phyloP scores from a whole-genome alignment of 257 asterid genomes.

The Jacaranda copaia region DNA sequence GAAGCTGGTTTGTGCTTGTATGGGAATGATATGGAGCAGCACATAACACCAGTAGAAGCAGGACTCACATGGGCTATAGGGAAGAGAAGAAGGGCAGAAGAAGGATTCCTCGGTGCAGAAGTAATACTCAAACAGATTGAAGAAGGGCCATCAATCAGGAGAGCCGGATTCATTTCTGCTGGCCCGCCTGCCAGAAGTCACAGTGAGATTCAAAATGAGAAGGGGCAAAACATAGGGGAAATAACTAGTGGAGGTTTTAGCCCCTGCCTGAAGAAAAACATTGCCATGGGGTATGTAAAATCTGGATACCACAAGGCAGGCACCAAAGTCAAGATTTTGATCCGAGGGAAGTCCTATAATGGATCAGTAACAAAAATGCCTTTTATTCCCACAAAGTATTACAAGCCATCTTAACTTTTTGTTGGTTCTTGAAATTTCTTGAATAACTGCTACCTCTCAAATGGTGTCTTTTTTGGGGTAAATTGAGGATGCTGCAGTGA shows the following conservation, averaged over 20 bases:
- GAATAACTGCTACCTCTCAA: background rate
- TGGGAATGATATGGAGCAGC: slow-evolving; percentile 84
- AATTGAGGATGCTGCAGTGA: background rate
- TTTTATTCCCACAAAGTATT: background rate
- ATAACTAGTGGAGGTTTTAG: slow-evolving; percentile 86
- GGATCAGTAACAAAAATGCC: slow-evolving; percentile 66
- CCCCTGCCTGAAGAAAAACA: slow-evolving; percentile 81
- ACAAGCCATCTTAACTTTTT: background rate
- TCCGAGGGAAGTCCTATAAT: slow-evolving; percentile 69
- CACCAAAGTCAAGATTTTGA: slow-evolving; percentile 62
- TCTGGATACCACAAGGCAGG: slow-evolving; percentile 71
- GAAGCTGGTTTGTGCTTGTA: slow-evolving; percentile 83
- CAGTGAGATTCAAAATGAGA: slow-evolving; percentile 71
- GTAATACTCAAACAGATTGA: slow-evolving; percentile 71
- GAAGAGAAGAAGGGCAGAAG: slow-evolving; percentile 80
- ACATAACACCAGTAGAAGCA: slow-evolving; percentile 75
- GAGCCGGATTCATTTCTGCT: slow-evolving; percentile 67
- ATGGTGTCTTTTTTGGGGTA: background rate
- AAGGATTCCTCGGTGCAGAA: slow-evolving; percentile 79
- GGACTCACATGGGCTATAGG: slow-evolving; percentile 87
- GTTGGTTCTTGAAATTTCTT: background rate
- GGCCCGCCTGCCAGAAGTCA: slow-evolving; percentile 85
- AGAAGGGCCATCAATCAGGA: slow-evolving; percentile 65
- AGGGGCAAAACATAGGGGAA: slow-evolving; percentile 70
- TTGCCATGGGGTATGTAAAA: slow-evolving; percentile 81